phyloP scores from a whole-genome alignment of 129 eudicot species.

The Silybum marianum region DNA sequence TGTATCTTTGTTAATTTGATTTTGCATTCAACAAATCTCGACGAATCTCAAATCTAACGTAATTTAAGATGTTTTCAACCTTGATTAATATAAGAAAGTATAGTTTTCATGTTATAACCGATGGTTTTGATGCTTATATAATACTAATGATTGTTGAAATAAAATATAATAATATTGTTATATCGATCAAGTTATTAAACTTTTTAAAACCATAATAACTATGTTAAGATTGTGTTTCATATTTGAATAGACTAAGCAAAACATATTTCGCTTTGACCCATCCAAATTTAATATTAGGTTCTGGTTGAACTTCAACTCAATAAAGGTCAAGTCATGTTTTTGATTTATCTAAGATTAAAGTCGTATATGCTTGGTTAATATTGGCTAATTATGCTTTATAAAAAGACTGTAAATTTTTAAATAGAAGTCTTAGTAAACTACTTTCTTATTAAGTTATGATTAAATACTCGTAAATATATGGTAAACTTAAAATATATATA shows the following conservation, averaged over 20 bases:
- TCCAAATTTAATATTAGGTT: not conserved
- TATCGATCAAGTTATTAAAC: not conserved
- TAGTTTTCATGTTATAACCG: not conserved
- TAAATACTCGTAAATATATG: not conserved
- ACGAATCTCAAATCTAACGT: not conserved
- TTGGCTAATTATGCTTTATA: not conserved
- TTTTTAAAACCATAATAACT: not conserved
- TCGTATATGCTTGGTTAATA: not conserved
- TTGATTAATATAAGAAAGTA: not conserved
- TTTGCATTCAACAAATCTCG: not conserved
- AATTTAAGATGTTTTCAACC: not conserved
- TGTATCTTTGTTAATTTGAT: not conserved
- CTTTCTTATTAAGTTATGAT: not conserved
- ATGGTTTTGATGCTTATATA: not conserved
- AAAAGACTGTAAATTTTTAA: not conserved
- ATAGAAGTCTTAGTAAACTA: not conserved
- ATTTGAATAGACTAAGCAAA: not conserved
- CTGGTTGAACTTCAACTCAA: not conserved
- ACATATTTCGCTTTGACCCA: not conserved
- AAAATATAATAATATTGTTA: no score
- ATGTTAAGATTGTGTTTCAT: not conserved
- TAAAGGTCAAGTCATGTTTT: not conserved
- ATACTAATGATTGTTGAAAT: not conserved
- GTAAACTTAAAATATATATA: not conserved
- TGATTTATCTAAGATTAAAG: not conserved